Conservation (phyloP, 1,139 yeast species). For the Nakaseomyces kungkrabaensis region DNA sequence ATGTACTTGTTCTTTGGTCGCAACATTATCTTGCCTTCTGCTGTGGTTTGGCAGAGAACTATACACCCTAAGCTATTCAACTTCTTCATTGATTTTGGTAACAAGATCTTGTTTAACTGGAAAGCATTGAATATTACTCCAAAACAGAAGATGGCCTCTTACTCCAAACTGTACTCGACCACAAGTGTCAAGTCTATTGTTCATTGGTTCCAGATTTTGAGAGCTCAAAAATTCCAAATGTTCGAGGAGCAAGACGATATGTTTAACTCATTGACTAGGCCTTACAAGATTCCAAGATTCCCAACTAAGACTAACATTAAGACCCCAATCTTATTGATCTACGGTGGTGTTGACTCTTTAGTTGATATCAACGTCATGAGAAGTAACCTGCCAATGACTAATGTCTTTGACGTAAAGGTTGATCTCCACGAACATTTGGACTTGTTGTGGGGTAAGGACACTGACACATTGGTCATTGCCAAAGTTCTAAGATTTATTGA, state of each 20-base stretch:
- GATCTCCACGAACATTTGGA: constrained; percentile 69
- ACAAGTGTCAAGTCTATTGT: constrained; percentile 88
- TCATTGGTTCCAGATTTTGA: constrained; percentile 92
- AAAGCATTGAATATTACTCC: constrained; percentile 54
- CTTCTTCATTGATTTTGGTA: constrained; percentile 59
- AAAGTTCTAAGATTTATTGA: constrained; percentile 40
- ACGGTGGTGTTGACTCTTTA: constrained; percentile 72
- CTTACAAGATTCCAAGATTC: constrained; percentile 37
- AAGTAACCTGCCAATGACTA: constrained; percentile 26
- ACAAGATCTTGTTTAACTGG: constrained; percentile 70
- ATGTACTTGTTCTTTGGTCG: constrained; percentile 69
- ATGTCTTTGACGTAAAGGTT: constrained; percentile 29
- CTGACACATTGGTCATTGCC: constrained; percentile 43
- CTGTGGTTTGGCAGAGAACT: constrained; percentile 72
- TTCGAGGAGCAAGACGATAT: constrained; percentile 50
- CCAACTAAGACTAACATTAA: constrained; percentile 54
- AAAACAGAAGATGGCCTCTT: constrained; percentile 65
- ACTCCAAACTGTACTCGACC: constrained; percentile 78
- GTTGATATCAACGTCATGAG: constrained; percentile 75
- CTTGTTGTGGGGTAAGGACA: constrained; percentile 76
- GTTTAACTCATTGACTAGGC: constrained; percentile 33
- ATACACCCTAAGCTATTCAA: constrained; percentile 79
- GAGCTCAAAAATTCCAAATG: constrained; percentile 78
- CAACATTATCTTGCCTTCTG: constrained; percentile 62
- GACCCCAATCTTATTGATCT: constrained; percentile 64